Evolutionary conservation across 306 rosid genomes (phyloP), one percentile per base, ranked within the genome.

Genomic region (Vicia villosa): DNA sequence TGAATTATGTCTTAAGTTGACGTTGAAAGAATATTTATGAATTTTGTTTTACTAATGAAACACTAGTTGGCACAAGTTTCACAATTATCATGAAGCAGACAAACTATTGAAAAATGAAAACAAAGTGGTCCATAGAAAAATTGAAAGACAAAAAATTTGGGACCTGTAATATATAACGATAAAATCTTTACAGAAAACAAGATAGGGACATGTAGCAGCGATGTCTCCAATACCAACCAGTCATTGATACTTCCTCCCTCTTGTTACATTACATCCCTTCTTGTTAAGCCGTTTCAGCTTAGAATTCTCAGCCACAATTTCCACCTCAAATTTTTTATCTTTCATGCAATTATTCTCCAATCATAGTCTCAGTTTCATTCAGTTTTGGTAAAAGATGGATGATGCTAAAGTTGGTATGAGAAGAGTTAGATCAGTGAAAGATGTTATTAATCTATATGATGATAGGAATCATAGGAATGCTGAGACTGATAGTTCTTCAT

Each of bases 391-490:
- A 73, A 42, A 55, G 72, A 76, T 90, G 97, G 91, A 85, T 69
- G 86, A 82, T 51, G 74, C 75, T 57, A 74, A 77, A 67, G 38
- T 70, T 68, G 81, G 80, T 42, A 36, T 54, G 19, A 80, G 81
- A 81, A 83, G 82, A 81, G 76, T 73, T 68, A 86, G 91, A 64
- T 75, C 90, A 45, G 87, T 86, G 47, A 86, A 81, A 73, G 85
- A 74, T 51, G 83, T 87, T 41, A 73, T 80, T 62, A 83, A 69
- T 69, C 65, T 79, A 5, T 84, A 26, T 69, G 95, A 83, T 74
- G 91, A 87, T 74, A 82, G 63, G 75, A 69, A 83, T 72, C 87
- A 87, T 73, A 82, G 51, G 75, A 66, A 43, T 72, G 72, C 17
- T 36, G 81, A 77, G 69, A 54, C 1, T 26, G 80, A 62, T 40